These are phyloP conservation scores for Backusella macrospora DNA, from an alignment of 192 early-diverging fungal genomes.

Conservation along the genomic window DNA sequence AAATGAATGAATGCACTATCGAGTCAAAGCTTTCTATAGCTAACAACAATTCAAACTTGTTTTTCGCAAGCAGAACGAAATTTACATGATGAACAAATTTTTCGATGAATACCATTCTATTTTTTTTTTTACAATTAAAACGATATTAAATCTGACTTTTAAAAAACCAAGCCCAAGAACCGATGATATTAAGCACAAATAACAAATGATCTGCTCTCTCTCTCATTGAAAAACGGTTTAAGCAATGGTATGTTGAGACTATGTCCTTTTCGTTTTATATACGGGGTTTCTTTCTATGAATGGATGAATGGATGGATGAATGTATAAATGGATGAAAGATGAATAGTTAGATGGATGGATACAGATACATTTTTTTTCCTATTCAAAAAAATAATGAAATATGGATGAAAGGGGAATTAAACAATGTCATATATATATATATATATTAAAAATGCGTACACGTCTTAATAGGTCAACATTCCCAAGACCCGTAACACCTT, in stretches of 20 bases:
- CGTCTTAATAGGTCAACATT: conserved; percentile 85
- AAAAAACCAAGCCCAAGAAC: background rate
- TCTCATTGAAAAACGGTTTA: conserved; percentile 16
- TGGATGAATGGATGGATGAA: background rate
- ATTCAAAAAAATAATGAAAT: background rate
- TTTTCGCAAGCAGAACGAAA: too few species aligned
- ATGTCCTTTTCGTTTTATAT: background rate
- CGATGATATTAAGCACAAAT: background rate
- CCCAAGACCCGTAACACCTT: conserved; percentile 99
- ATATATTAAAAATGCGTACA: background rate
- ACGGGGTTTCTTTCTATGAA: background rate
- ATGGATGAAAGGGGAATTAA: background rate
- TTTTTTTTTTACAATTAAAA: too few species aligned
- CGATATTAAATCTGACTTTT: background rate
- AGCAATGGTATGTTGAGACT: conserved; percentile 7
- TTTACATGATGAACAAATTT: too few species aligned
- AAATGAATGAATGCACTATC: too few species aligned
- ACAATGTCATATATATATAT: background rate
- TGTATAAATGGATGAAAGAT: background rate
- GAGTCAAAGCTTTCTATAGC: too few species aligned
- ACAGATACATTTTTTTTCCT: background rate
- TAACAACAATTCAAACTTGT: too few species aligned
- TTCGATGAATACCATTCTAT: too few species aligned
- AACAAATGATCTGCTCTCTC: conserved; percentile 10
- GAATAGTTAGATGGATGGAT: conserved; percentile 15